These are phyloP conservation scores for Irineochytrium annulatum DNA, from an alignment of 192 early-diverging fungal genomes.

Conservation along the genomic window DNA sequence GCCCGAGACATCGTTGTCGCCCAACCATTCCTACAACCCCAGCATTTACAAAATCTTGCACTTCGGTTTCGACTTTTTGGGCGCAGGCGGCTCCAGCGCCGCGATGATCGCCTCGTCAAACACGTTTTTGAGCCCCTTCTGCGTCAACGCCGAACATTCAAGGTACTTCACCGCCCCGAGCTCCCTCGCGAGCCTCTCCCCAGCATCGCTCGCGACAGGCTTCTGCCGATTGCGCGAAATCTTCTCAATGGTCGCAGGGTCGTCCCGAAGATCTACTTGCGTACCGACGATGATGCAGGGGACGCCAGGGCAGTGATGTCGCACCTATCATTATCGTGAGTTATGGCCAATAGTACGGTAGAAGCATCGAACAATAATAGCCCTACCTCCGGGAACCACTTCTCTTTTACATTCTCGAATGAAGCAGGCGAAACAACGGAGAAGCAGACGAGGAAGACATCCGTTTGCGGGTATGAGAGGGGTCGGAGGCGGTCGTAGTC, in stretches of 20 bases:
- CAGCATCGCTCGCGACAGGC: slow-evolving; percentile 74
- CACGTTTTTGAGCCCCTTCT: slow-evolving; percentile 91
- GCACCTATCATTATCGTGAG: too few species aligned
- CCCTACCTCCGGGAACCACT: slow-evolving; percentile 90
- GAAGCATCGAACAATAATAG: too few species aligned
- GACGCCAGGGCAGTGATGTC: slow-evolving; percentile 93
- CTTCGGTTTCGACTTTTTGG: slow-evolving; percentile 68
- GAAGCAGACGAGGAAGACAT: slow-evolving; percentile 94
- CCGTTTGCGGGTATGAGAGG: slow-evolving; percentile 91
- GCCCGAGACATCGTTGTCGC: too few species aligned
- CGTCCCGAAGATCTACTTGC: slow-evolving; percentile 85
- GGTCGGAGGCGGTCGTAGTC: slow-evolving; percentile 93
- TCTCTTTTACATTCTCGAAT: slow-evolving; percentile 93
- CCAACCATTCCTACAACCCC: too few species aligned
- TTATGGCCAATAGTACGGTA: too few species aligned
- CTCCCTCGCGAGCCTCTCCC: slow-evolving; percentile 78
- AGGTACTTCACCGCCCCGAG: slow-evolving; percentile 89
- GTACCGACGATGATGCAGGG: slow-evolving; percentile 94
- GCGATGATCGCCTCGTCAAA: slow-evolving; percentile 98
- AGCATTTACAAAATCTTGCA: slow-evolving; percentile 79
- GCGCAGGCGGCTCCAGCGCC: slow-evolving; percentile 90
- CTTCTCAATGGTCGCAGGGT: slow-evolving; percentile 72
- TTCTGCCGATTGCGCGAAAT: slow-evolving; percentile 76
- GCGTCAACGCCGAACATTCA: slow-evolving; percentile 88
- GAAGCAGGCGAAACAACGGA: slow-evolving; percentile 86